Percentiles rank a stretch among this genome's conserved stretches.
phyloP scores from a whole-genome alignment of 2,329 filamentous ascomycete species.

The Xenoacremonium recifei region DNA sequence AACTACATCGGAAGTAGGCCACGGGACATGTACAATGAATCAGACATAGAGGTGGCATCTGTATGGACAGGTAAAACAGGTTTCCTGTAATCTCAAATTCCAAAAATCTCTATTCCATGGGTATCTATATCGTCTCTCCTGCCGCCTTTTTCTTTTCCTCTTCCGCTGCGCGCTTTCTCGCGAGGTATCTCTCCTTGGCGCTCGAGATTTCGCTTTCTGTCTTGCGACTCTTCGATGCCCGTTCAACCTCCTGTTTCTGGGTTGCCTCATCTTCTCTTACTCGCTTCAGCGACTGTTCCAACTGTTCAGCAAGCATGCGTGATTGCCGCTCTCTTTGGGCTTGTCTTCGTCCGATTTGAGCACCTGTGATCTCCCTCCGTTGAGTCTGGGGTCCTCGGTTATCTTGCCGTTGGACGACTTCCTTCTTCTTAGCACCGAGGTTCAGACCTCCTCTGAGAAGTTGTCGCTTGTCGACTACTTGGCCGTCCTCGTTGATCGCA shows the following conservation, averaged over 20 bases:
- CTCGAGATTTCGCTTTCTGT: constrained; percentile 73
- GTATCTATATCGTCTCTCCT: constrained; percentile 31
- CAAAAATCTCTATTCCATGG: constrained; percentile 15
- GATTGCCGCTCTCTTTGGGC: constrained; percentile 75
- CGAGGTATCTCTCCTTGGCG: constrained; percentile 77
- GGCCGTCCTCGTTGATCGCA: constrained; percentile 76
- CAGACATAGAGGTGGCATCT: constrained; percentile 17
- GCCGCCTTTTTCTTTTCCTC: constrained; percentile 58
- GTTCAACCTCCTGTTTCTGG: constrained; percentile 61
- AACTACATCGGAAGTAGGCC: background rate
- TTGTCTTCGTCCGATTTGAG: constrained; percentile 52
- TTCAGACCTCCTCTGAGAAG: constrained; percentile 75
- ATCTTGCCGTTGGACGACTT: constrained; percentile 28
- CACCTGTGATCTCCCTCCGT: constrained; percentile 38
- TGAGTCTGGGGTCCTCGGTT: constrained; percentile 26
- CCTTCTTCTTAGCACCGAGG: constrained; percentile 62
- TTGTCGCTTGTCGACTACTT: constrained; percentile 82
- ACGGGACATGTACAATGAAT: background rate
- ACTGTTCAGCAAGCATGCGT: constrained; percentile 74
- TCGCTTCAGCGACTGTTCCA: constrained; percentile 71
- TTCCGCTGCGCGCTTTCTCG: constrained; percentile 72
- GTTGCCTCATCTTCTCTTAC: constrained; percentile 67
- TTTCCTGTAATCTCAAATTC: constrained; percentile 15
- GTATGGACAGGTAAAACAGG: constrained; percentile 12
- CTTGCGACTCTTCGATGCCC: constrained; percentile 73